Conservation (phyloP, 805 yeast species). For the Wickerhamiella spandovensis region DNA sequence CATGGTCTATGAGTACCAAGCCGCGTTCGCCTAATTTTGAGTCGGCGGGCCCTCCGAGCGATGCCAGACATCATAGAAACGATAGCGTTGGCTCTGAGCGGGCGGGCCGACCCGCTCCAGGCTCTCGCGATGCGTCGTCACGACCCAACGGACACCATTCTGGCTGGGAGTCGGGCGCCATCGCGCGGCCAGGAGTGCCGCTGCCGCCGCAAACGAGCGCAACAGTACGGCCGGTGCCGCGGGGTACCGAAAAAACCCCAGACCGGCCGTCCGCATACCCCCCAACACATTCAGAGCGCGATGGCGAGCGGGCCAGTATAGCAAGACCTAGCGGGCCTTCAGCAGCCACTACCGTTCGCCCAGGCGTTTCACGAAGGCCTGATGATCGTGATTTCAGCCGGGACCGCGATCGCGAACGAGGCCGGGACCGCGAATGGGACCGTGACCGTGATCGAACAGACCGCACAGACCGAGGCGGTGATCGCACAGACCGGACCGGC, state of each 20-base stretch:
- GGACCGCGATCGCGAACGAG: background rate
- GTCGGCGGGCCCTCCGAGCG: background rate
- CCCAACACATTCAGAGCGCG: background rate
- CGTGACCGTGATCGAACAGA: background rate
- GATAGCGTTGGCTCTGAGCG: background rate
- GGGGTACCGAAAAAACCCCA: background rate
- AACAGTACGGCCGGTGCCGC: background rate
- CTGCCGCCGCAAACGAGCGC: background rate
- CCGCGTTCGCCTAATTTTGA: background rate
- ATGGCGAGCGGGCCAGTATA: background rate
- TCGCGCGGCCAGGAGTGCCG: background rate
- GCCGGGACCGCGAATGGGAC: constrained; percentile 6
- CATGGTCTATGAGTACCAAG: constrained; percentile 2
- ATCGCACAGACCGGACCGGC: background rate
- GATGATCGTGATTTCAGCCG: constrained; percentile 1
- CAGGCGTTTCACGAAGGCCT: background rate
- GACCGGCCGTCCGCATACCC: background rate
- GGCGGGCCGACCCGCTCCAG: background rate
- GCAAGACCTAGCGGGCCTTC: background rate
- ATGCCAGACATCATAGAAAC: background rate
- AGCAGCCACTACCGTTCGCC: background rate
- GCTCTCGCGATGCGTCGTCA: background rate
- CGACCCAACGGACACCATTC: background rate
- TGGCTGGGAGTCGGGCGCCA: background rate
- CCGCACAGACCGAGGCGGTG: constrained; percentile 5